Conservation (phyloP, 352 stramenopile genomes). For the Aphanomyces euteiches region DNA sequence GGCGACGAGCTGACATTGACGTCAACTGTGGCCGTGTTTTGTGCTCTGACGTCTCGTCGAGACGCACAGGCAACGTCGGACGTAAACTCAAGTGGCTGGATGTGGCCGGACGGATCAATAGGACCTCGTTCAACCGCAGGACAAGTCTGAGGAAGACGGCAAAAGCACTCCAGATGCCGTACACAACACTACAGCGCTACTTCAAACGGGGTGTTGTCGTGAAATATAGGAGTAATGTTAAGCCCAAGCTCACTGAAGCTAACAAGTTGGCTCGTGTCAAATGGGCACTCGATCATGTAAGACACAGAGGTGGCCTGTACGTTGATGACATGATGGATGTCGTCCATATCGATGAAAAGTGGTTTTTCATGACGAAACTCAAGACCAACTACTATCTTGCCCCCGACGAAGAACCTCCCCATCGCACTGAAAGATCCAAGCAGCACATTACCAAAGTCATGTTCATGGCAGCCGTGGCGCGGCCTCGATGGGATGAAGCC, state of each 20-base stretch:
- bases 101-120: too few species aligned
- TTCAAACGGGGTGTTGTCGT: background rate
- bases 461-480: constrained; percentile 1
- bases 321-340: constrained; percentile 2
- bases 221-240: background rate
- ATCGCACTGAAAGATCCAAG: background rate
- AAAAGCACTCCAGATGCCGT: too few species aligned
- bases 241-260: background rate
- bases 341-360: constrained; percentile 21
- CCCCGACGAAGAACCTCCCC: background rate
- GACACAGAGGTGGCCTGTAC: background rate
- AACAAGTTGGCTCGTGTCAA: background rate
- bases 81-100: too few species aligned
- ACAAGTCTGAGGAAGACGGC: too few species aligned
- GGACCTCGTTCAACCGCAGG: too few species aligned
- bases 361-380: background rate
- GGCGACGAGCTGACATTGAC: too few species aligned
- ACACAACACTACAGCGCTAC: background rate
- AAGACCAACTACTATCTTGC: background rate
- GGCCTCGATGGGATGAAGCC: background rate
- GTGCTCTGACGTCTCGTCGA: too few species aligned
- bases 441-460: background rate
- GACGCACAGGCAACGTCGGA: too few species aligned
- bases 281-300: background rate
- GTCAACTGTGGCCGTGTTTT: too few species aligned